phyloP scores from a whole-genome alignment of 2,329 filamentous ascomycete species.

The Thielaviopsis populi region DNA sequence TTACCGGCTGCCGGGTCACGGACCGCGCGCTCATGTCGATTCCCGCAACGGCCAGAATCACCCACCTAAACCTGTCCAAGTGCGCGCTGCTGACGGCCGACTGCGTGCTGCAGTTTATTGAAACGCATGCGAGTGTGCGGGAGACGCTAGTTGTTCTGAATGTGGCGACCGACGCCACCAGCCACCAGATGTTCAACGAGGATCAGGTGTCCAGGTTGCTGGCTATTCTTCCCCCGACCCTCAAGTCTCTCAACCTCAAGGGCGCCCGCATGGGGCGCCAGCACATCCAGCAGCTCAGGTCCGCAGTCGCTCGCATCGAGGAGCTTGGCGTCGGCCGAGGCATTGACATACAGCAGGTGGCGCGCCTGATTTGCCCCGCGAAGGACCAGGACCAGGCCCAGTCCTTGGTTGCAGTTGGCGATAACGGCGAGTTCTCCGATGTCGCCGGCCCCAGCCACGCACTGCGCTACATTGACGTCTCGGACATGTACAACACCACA shows the following conservation, averaged over 20 bases:
- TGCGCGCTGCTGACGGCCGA: slow-evolving; percentile 54
- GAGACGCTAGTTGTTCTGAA: slow-evolving; percentile 55
- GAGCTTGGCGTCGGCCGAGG: slow-evolving; percentile 60
- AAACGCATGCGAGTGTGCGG: slow-evolving; percentile 52
- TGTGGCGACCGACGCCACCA: slow-evolving; percentile 55
- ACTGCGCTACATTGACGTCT: slow-evolving; percentile 63
- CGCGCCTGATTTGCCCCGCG: slow-evolving; percentile 44
- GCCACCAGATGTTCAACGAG: slow-evolving; percentile 54
- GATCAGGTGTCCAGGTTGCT: slow-evolving; percentile 51
- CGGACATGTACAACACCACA: slow-evolving; percentile 31
- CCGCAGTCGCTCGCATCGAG: slow-evolving; percentile 29
- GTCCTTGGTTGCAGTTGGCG: slow-evolving; percentile 32
- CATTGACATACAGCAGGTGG: slow-evolving; percentile 49
- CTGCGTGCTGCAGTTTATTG: slow-evolving; percentile 54
- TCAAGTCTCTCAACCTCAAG: slow-evolving; percentile 61
- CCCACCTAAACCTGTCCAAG: slow-evolving; percentile 64
- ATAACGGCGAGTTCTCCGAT: slow-evolving; percentile 25
- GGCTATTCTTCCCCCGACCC: slow-evolving; percentile 46
- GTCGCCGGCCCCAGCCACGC: slow-evolving; percentile 31
- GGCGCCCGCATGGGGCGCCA: slow-evolving; percentile 53
- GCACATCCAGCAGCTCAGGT: slow-evolving; percentile 45
- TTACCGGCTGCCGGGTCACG: slow-evolving; percentile 64
- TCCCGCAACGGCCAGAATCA: slow-evolving; percentile 54
- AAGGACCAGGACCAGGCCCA: slow-evolving; percentile 56
- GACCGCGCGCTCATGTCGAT: slow-evolving; percentile 55